phyloP scores from a whole-genome alignment of 2,329 filamentous ascomycete species.

The Trichoderma cornu-damae region DNA sequence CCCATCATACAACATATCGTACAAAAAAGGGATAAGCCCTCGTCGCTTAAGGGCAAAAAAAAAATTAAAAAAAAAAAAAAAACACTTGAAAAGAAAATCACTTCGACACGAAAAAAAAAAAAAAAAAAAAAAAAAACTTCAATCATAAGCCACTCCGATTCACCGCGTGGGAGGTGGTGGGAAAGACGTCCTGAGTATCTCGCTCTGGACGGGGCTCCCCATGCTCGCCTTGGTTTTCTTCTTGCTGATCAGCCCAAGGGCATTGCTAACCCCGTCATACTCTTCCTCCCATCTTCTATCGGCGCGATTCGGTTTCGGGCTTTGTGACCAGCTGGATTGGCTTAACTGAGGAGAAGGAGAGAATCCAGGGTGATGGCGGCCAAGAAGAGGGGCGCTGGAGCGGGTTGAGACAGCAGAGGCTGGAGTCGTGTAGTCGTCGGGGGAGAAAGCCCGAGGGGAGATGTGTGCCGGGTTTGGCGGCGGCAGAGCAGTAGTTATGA shows the following conservation, averaged over 20 bases:
- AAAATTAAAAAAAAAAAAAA: not conserved
- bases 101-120: not conserved
- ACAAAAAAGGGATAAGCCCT: not conserved
- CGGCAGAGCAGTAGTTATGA: slow-evolving; percentile 22
- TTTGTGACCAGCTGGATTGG: slow-evolving; percentile 14
- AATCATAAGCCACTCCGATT: not conserved
- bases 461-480: slow-evolving; percentile 21
- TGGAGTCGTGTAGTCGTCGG: slow-evolving; percentile 28
- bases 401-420: slow-evolving; percentile 31
- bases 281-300: slow-evolving; percentile 13
- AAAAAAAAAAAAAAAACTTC: too few species aligned
- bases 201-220: slow-evolving; percentile 11
- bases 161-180: slow-evolving; percentile 34
- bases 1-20: not conserved
- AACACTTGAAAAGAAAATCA: not conserved
- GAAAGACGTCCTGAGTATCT: slow-evolving; percentile 33
- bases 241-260: slow-evolving; percentile 5
- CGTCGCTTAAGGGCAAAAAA: too few species aligned
- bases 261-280: not conserved
- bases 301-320: not conserved
- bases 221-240: slow-evolving; percentile 6
- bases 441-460: slow-evolving; percentile 16
- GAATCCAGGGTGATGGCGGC: slow-evolving; percentile 21
- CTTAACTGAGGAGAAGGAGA: slow-evolving; percentile 21
- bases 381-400: slow-evolving; percentile 35